Percentiles rank a stretch among this genome's conserved stretches.
phyloP scores from a whole-genome alignment of 2,329 filamentous ascomycete genomes.

The Colletotrichum liaoningense region DNA sequence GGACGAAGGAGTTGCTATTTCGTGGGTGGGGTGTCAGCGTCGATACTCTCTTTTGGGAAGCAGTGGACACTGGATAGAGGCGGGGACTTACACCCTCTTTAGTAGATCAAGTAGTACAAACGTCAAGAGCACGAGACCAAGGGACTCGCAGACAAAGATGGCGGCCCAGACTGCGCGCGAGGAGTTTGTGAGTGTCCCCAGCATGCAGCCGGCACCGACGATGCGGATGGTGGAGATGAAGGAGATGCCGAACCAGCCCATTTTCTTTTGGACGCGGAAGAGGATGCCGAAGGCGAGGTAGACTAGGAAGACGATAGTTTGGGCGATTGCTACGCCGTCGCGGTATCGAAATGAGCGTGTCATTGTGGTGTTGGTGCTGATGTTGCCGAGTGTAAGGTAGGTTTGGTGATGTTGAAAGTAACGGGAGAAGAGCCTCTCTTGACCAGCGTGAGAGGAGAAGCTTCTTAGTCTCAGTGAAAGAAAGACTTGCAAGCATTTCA shows the following conservation, averaged over 20 bases:
- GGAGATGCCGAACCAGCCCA: constrained; percentile 30
- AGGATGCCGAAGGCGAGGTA: constrained; percentile 16
- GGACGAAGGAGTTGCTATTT: constrained; percentile 22
- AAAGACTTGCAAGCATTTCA: too few relatives aligned
- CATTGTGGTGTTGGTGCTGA: not conserved
- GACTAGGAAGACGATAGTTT: constrained; percentile 6
- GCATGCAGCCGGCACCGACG: constrained; percentile 38
- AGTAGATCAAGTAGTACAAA: constrained; percentile 33
- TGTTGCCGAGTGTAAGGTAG: not conserved
- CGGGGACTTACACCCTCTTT: constrained; percentile 31
- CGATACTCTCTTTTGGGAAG: not conserved
- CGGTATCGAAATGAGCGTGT: constrained; percentile 17
- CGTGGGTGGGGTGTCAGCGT: not conserved
- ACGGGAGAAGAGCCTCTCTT: not conserved
- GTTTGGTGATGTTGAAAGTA: not conserved
- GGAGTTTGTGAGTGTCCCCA: constrained; percentile 35
- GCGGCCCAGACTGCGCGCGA: constrained; percentile 36
- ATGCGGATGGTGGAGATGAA: constrained; percentile 38
- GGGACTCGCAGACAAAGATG: constrained; percentile 38
- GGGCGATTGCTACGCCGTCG: constrained; percentile 30
- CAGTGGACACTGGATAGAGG: not conserved
- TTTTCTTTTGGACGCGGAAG: constrained; percentile 8
- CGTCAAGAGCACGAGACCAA: constrained; percentile 36
- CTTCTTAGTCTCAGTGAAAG: fast-evolving
- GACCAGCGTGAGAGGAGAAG: fast-evolving